phyloP scores from a whole-genome alignment of 495 filamentous ascomycete genomes.

The Daldinia caldariorum region DNA sequence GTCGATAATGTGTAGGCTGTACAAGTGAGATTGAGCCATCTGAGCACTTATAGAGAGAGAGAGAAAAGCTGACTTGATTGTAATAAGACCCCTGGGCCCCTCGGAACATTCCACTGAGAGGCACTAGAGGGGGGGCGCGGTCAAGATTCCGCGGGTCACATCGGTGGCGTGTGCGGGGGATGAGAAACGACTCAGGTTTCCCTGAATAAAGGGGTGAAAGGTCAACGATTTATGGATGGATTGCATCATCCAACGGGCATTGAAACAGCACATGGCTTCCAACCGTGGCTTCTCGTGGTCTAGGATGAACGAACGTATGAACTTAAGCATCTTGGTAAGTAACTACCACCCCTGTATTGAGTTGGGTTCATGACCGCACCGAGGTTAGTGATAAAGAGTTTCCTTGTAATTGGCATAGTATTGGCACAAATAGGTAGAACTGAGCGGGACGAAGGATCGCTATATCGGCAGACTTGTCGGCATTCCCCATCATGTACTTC shows the following conservation, averaged over 20 bases:
- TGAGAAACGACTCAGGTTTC: slow-evolving; percentile 7
- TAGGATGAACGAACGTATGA: not conserved
- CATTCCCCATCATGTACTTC: slow-evolving; percentile 1
- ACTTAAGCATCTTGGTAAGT: not conserved
- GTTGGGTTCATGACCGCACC: not conserved
- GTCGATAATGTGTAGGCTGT: not conserved
- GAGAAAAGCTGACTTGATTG: not conserved
- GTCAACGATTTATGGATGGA: not conserved
- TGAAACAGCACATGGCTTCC: slow-evolving; percentile 10
- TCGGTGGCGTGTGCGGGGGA: slow-evolving; percentile 12
- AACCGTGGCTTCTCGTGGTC: not conserved
- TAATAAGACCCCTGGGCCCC: slow-evolving; percentile 7
- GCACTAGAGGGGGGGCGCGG: slow-evolving; percentile 16
- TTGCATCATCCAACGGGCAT: slow-evolving; percentile 2
- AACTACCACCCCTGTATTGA: not conserved
- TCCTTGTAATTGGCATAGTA: not conserved
- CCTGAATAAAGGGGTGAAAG: slow-evolving; percentile 17
- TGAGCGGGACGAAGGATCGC: not conserved
- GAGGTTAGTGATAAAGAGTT: not conserved
- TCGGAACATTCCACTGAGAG: slow-evolving; percentile 35
- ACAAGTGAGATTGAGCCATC: not conserved
- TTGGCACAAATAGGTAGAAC: too few relatives aligned
- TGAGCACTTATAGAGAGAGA: slow-evolving; percentile 2
- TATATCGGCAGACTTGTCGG: slow-evolving; percentile 26
- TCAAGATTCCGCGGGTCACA: slow-evolving; percentile 23